These are phyloP conservation scores for Apiotrichum siamense DNA, from an alignment of 1,284 basidiomycete genomes.

Conservation along the genomic window DNA sequence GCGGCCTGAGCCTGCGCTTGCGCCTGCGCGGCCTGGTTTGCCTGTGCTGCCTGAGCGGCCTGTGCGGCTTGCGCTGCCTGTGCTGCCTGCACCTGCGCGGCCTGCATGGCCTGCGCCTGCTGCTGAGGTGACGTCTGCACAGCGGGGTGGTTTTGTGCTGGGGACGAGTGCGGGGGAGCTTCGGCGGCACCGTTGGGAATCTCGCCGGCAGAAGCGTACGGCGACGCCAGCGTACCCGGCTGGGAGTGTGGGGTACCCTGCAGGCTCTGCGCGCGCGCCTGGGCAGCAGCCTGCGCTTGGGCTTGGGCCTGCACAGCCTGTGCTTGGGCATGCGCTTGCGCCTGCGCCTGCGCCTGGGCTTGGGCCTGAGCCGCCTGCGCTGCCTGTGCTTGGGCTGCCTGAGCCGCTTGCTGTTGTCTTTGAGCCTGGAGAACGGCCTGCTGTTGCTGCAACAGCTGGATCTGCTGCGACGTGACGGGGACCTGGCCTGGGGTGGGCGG, in stretches of 20 bases:
- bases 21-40: slow-evolving; percentile 4
- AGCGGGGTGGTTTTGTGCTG: neutral
- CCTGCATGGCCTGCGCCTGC: slow-evolving; percentile 2
- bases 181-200: slow-evolving; percentile 20
- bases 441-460: slow-evolving; percentile 40
- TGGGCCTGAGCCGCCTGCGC: slow-evolving; percentile 10
- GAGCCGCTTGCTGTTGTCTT: neutral
- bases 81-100: neutral
- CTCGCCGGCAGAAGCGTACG: slow-evolving; percentile 17
- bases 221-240: slow-evolving; percentile 22
- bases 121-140: slow-evolving; percentile 18
- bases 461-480: slow-evolving; percentile 22
- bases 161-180: slow-evolving; percentile 1
- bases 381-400: slow-evolving; percentile 14
- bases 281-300: slow-evolving; percentile 2
- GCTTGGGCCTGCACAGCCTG: slow-evolving; percentile 8
- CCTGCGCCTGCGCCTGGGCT: slow-evolving; percentile 15
- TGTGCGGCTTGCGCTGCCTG: slow-evolving; percentile 12
- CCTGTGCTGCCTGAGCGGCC: slow-evolving; percentile 23
- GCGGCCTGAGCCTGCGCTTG: slow-evolving; percentile 10
- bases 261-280: slow-evolving; percentile 6
- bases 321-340: slow-evolving; percentile 20
- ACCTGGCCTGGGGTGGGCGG: slow-evolving; percentile 3
- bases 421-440: slow-evolving; percentile 20
- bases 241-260: slow-evolving; percentile 28